phyloP scores from a whole-genome alignment of 2,329 filamentous ascomycete species.

The Paracamarosporium sp. region DNA sequence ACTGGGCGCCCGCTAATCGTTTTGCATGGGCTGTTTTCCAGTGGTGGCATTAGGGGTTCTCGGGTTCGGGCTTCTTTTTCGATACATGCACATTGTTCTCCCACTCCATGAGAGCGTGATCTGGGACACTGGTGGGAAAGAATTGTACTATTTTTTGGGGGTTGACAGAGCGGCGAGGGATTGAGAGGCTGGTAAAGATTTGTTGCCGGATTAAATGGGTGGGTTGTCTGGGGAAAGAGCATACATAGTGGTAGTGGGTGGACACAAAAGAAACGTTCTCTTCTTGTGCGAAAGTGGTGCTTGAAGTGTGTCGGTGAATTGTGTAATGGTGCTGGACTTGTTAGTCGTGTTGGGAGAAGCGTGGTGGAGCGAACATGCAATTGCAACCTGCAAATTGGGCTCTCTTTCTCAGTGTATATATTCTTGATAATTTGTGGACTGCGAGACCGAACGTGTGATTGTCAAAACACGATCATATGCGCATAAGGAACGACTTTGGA shows the following conservation, averaged over 20 bases:
- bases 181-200: conserved; percentile 1
- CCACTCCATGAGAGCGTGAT: not conserved
- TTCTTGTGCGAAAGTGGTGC: not conserved
- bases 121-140: conserved; percentile 26
- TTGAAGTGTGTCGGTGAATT: not conserved
- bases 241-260: conserved; percentile 9
- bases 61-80: conserved; percentile 38
- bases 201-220: conserved; percentile 1
- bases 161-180: conserved; percentile 15
- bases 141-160: conserved; percentile 35
- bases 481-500: too few relatives aligned
- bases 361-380: not conserved
- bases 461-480: too few relatives aligned
- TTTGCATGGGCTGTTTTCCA: conserved; percentile 41
- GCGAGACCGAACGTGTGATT: too few relatives aligned
- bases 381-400: too few relatives aligned
- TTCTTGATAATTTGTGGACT: too few relatives aligned
- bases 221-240: not conserved
- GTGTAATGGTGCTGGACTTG: too few relatives aligned
- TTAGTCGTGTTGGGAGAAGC: too few relatives aligned
- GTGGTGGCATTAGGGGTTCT: conserved; percentile 19
- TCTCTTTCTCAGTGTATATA: too few relatives aligned
- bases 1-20: conserved; percentile 44
- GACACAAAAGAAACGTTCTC: conserved; percentile 10
- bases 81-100: conserved; percentile 44